These are phyloP conservation scores for Flueggea neowawraea DNA, from an alignment of 441 rosid species.

Conservation along the genomic window DNA sequence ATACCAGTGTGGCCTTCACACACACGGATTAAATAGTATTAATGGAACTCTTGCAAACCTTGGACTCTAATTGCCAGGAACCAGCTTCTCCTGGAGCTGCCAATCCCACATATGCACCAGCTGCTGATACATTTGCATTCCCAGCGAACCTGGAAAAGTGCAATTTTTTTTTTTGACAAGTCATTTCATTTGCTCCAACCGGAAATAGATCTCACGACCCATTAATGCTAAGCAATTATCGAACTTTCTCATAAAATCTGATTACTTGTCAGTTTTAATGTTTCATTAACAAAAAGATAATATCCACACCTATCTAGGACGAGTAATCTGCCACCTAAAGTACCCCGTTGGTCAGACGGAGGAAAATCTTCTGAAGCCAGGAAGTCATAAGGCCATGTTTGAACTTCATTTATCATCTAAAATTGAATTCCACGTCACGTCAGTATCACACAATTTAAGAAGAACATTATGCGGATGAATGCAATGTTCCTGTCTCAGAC, in stretches of 20 bases:
- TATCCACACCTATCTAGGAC: constrained; percentile 52
- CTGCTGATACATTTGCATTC: constrained; percentile 30
- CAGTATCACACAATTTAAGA: no score
- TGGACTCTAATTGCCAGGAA: constrained; percentile 80
- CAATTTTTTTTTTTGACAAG: no score
- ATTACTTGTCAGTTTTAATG: no score
- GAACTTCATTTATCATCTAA: constrained; percentile 52
- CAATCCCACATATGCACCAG: constrained; percentile 60
- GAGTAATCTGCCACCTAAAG: constrained; percentile 54
- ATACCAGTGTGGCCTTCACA: not conserved
- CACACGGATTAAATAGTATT: no score
- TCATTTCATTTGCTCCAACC: no score
- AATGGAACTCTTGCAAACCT: constrained; percentile 27
- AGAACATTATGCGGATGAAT: no score
- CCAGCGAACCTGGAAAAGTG: constrained; percentile 28
- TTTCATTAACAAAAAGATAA: no score
- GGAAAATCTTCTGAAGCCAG: constrained; percentile 64
- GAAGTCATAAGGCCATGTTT: constrained; percentile 78
- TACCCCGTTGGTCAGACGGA: constrained; percentile 49
- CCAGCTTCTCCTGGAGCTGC: constrained; percentile 74
- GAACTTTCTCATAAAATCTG: no score
- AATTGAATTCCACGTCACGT: not conserved
- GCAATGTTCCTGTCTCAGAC: constrained; percentile 18
- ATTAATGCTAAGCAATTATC: no score
- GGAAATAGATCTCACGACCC: no score